These are phyloP conservation scores for Davidsoniella eucalypti DNA, from an alignment of 2,329 filamentous ascomycete genomes.

Conservation along the genomic window DNA sequence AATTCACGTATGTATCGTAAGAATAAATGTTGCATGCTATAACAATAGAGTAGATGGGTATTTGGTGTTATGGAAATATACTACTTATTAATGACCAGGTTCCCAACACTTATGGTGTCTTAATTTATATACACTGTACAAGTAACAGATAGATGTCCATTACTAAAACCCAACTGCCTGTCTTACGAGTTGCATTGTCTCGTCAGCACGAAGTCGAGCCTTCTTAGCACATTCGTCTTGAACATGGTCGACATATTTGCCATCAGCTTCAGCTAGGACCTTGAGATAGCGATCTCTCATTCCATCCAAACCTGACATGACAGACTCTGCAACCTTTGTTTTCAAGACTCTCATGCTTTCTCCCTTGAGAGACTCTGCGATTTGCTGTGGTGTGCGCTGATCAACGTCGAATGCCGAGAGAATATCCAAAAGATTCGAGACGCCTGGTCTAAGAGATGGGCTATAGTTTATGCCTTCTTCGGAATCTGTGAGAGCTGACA, in stretches of 20 bases:
- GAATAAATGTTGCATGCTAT: too few relatives aligned
- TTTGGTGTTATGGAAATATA: neutral
- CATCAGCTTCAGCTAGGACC: conserved; percentile 30
- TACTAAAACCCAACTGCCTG: conserved; percentile 32
- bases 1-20: conserved; percentile 27
- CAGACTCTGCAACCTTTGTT: conserved; percentile 39
- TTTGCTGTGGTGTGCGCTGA: conserved; percentile 23
- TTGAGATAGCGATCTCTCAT: conserved; percentile 41
- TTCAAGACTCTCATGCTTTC: conserved; percentile 25
- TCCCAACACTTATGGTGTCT: neutral
- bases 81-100: neutral
- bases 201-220: conserved; percentile 44
- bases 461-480: conserved; percentile 54
- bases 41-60: too few relatives aligned
- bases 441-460: conserved; percentile 51
- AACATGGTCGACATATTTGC: conserved; percentile 38
- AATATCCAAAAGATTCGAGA: conserved; percentile 75
- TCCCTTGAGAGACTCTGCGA: conserved; percentile 25
- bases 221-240: conserved; percentile 40
- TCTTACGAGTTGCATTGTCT: conserved; percentile 38
- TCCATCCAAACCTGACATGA: conserved; percentile 35
- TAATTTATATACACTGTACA: neutral
- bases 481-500: conserved; percentile 61
- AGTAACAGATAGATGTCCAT: neutral
- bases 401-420: conserved; percentile 48